Conservation (phyloP, 108 stramenopile genomes). For the Pseudonitzschia pungens region DNA sequence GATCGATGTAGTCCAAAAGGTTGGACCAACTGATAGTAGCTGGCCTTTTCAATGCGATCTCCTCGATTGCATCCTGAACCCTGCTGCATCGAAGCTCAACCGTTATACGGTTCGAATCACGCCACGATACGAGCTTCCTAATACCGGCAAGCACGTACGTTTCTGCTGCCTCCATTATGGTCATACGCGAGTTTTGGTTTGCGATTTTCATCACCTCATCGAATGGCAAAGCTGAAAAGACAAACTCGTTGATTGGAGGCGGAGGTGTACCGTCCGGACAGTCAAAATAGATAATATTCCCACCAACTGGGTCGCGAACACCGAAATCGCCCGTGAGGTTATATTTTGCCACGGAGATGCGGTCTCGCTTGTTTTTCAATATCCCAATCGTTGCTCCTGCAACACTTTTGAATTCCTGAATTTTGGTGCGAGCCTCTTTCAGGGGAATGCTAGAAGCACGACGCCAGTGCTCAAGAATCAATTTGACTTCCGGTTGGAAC, state of each 20-base stretch:
- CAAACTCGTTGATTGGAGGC: conserved; percentile 16
- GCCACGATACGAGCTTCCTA: conserved; percentile 19
- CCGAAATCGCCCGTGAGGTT: conserved; percentile 34
- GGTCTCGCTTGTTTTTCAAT: conserved; percentile 19
- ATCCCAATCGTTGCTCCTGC: neutral
- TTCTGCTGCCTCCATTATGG: conserved; percentile 31
- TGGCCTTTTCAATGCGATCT: conserved; percentile 31
- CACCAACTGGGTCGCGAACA: conserved; percentile 12
- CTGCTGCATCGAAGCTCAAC: conserved; percentile 17
- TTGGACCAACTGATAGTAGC: conserved; percentile 40
- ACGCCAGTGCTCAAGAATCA: conserved; percentile 21
- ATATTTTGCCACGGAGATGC: conserved; percentile 29
- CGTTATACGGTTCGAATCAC: conserved; percentile 3
- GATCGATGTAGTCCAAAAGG: conserved; percentile 32
- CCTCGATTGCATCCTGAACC: conserved; percentile 28
- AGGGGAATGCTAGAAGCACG: conserved; percentile 15
- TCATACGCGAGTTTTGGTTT: neutral
- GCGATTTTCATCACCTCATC: neutral
- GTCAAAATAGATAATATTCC: conserved; percentile 29
- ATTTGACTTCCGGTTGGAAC: conserved; percentile 16
- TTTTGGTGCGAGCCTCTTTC: conserved; percentile 13
- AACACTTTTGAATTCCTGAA: neutral
- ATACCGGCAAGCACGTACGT: conserved; percentile 8
- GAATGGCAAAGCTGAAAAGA: conserved; percentile 28
- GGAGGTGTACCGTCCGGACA: conserved; percentile 39